Conservation (phyloP, 2,329 filamentous ascomycete genomes). For the Paecilomyces dactylethromorphus region DNA sequence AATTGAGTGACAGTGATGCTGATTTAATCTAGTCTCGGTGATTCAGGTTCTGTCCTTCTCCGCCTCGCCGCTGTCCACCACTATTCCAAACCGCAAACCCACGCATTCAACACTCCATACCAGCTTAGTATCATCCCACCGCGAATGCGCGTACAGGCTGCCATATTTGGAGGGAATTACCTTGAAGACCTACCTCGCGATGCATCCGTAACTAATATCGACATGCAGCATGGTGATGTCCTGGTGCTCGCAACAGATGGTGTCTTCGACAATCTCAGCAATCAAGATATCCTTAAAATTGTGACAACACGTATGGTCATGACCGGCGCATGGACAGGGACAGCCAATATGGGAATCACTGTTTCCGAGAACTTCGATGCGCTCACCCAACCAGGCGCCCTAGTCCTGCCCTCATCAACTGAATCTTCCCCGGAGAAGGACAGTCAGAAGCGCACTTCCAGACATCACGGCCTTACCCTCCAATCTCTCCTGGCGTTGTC, state of each 20-base stretch:
- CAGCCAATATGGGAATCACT: conserved; percentile 52
- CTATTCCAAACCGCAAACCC: conserved; percentile 79
- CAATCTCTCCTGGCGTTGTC: conserved; percentile 74
- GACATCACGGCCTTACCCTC: conserved; percentile 46
- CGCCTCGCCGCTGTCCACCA: conserved; percentile 79
- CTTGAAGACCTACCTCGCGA: conserved; percentile 79
- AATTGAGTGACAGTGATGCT: neutral
- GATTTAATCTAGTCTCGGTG: conserved; percentile 56
- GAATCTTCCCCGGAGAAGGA: neutral
- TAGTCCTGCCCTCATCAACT: conserved; percentile 19
- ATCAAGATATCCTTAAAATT: conserved; percentile 78
- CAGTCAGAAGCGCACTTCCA: conserved; percentile 1
- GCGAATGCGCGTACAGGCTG: conserved; percentile 69
- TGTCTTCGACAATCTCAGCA: conserved; percentile 91
- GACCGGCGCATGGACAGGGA: conserved; percentile 66
- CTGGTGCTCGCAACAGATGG: conserved; percentile 92
- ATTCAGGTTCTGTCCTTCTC: conserved; percentile 87
- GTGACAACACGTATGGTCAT: conserved; percentile 70
- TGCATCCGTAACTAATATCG: conserved; percentile 69
- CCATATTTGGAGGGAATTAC: conserved; percentile 74
- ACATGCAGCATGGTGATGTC: conserved; percentile 82
- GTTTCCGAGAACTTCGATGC: conserved; percentile 55
- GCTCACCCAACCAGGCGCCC: conserved; percentile 45
- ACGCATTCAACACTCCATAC: conserved; percentile 96
- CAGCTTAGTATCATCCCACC: conserved; percentile 85